A percentile compares a stretch with the other conserved stretches of the same genome.
phyloP scores from a whole-genome alignment of 768 basidiomycete genomes.

The Rhizopogon rudus region DNA sequence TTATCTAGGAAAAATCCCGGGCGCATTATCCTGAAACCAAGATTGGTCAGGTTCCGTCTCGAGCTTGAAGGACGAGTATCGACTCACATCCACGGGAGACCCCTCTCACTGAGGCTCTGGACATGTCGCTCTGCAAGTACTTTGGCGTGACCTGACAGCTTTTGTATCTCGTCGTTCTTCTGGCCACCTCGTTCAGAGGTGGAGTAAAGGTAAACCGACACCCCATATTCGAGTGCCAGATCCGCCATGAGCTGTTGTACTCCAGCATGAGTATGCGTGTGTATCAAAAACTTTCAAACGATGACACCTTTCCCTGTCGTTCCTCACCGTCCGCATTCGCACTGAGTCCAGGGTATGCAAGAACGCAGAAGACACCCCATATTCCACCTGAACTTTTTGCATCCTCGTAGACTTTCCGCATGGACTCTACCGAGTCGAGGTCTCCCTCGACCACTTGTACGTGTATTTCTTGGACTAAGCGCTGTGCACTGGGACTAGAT shows the following conservation, averaged over 20 bases:
- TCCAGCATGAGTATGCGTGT: not conserved
- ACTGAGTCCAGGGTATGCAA: constrained; percentile 37
- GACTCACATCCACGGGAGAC: constrained; percentile 35
- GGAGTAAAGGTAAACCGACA: constrained; percentile 32
- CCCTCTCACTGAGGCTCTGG: constrained; percentile 22
- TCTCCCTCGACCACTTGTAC: constrained; percentile 32
- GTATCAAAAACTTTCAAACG: not conserved
- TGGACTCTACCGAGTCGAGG: constrained; percentile 23
- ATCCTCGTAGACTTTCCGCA: constrained; percentile 32
- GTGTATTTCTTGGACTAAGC: constrained; percentile 18
- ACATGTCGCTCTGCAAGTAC: constrained; percentile 34
- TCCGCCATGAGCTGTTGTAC: constrained; percentile 28
- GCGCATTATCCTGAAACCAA: constrained; percentile 29
- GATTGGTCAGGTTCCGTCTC: not conserved
- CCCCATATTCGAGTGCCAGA: constrained; percentile 31
- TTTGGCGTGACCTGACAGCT: constrained; percentile 26
- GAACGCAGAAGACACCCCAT: constrained; percentile 36
- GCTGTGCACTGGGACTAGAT: constrained; percentile 22
- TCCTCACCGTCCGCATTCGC: constrained; percentile 34
- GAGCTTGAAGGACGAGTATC: not conserved
- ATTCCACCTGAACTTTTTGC: constrained; percentile 23
- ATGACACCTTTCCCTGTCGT: constrained; percentile 33
- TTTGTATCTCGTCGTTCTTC: constrained; percentile 25
- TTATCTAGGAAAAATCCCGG: constrained; percentile 43
- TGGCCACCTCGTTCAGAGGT: constrained; percentile 35